Conservation (phyloP, 768 basidiomycete genomes). For the Tricholoma sp. region DNA sequence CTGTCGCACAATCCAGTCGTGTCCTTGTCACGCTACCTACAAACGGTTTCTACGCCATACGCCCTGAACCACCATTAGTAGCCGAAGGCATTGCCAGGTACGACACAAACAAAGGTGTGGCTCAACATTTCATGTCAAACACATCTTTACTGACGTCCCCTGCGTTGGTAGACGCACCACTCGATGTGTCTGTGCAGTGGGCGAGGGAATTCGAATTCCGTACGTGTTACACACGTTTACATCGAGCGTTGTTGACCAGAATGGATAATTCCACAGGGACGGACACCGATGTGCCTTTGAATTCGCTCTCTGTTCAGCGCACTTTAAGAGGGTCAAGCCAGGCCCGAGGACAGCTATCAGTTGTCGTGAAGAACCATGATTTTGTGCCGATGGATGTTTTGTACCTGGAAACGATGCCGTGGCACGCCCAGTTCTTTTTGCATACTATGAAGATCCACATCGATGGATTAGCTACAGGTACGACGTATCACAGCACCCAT, state of each 20-base stretch:
- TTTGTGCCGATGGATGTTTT: constrained; percentile 39
- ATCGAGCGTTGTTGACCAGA: neutral
- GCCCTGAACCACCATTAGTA: constrained; percentile 44
- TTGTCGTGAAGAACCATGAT: constrained; percentile 61
- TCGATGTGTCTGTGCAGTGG: constrained; percentile 58
- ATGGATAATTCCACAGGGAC: constrained; percentile 24
- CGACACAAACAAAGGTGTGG: constrained; percentile 43
- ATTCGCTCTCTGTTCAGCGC: constrained; percentile 60
- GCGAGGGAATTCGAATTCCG: constrained; percentile 58
- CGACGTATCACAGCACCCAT: constrained; percentile 12
- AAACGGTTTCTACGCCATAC: constrained; percentile 37
- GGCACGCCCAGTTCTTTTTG: constrained; percentile 85
- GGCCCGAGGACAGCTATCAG: constrained; percentile 65
- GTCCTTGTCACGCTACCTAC: constrained; percentile 46
- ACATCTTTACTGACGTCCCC: constrained; percentile 1
- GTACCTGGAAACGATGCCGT: constrained; percentile 92
- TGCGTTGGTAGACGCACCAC: constrained; percentile 34
- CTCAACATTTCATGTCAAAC: neutral
- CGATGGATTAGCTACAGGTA: constrained; percentile 43
- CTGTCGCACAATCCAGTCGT: constrained; percentile 59
- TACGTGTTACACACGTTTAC: constrained; percentile 26
- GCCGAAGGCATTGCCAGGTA: constrained; percentile 38
- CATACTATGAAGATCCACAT: constrained; percentile 63
- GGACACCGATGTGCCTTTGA: constrained; percentile 33
- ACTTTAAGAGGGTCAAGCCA: constrained; percentile 73